These are phyloP conservation scores for Decorospora gaudefroyi DNA, from an alignment of 2,329 filamentous ascomycete species.

Conservation along the genomic window DNA sequence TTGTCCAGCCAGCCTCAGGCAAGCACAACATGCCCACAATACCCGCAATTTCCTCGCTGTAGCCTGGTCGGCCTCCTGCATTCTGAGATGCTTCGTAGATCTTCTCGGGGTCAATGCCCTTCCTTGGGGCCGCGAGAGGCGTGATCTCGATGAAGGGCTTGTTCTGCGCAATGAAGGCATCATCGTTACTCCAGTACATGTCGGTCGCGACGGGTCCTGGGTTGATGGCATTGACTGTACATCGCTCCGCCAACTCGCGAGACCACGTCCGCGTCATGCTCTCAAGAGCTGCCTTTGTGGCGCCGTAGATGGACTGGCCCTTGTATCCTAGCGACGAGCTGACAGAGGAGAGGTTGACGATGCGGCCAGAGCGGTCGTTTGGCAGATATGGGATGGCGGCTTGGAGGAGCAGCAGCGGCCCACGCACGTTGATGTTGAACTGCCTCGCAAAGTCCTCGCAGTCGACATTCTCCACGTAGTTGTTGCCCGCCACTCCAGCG, in stretches of 20 bases:
- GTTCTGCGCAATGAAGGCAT: slow-evolving; percentile 63
- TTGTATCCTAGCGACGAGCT: slow-evolving; percentile 62
- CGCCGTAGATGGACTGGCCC: slow-evolving; percentile 65
- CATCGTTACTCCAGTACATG: slow-evolving; percentile 64
- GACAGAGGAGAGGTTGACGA: slow-evolving; percentile 66
- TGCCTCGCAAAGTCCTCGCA: slow-evolving; percentile 69
- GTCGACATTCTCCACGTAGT: slow-evolving; percentile 65
- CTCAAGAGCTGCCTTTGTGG: slow-evolving; percentile 69
- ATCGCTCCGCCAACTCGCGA: slow-evolving; percentile 63
- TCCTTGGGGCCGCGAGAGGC: slow-evolving; percentile 65
- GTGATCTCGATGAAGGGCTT: slow-evolving; percentile 65
- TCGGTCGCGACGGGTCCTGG: slow-evolving; percentile 66
- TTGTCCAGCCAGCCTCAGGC: slow-evolving; percentile 74
- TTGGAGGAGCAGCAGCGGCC: slow-evolving; percentile 77
- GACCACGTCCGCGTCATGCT: slow-evolving; percentile 72
- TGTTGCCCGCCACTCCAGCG: slow-evolving; percentile 71
- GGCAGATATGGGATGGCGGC: slow-evolving; percentile 72
- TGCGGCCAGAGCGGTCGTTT: slow-evolving; percentile 66
- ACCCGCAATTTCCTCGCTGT: slow-evolving; percentile 72
- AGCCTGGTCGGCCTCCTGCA: slow-evolving; percentile 62
- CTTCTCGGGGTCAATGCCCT: slow-evolving; percentile 64
- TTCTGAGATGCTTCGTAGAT: slow-evolving; percentile 51
- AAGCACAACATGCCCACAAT: slow-evolving; percentile 76
- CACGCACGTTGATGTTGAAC: slow-evolving; percentile 81
- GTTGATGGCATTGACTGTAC: slow-evolving; percentile 69